Conservation (phyloP, 1,139 yeast genomes). For the Magnusiomyces clavatus region DNA sequence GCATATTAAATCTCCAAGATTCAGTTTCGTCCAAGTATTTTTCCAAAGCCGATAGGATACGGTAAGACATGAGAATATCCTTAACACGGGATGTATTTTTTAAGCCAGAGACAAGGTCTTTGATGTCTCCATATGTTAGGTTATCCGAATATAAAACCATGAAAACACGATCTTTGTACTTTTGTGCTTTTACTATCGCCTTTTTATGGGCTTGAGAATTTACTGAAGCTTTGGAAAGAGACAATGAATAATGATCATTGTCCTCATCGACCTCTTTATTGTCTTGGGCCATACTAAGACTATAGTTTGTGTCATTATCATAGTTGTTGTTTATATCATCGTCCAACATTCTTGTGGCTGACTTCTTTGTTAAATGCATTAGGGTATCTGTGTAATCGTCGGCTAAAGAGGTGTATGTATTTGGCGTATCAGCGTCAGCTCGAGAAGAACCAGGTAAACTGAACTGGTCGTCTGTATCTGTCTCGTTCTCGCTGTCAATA, state of each 20-base stretch:
- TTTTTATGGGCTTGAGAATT: constrained; percentile 1
- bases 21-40: constrained; percentile 26
- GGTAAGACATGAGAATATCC: constrained; percentile 27
- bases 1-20: constrained; percentile 27
- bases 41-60: constrained; percentile 24
- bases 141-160: constrained; percentile 20
- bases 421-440: too few relatives aligned
- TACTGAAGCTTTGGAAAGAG: constrained; percentile 3
- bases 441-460: too few relatives aligned
- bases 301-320: too few relatives aligned
- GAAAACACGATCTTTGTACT: constrained; percentile 25
- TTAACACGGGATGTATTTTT: constrained; percentile 21
- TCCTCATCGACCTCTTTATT: constrained; percentile 1
- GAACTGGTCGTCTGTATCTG: too few relatives aligned
- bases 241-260: constrained; percentile 4
- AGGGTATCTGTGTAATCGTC: too few relatives aligned
- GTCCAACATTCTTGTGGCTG: too few relatives aligned
- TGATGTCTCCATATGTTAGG: constrained; percentile 23
- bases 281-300: not conserved
- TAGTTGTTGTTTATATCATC: too few relatives aligned
- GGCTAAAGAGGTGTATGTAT: too few relatives aligned
- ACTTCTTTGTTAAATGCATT: too few relatives aligned
- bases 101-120: constrained; percentile 22
- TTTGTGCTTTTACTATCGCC: constrained; percentile 3
- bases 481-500: too few relatives aligned